A percentile compares a stretch with the other conserved stretches of the same genome.
Conservation (phyloP, 2,329 filamentous ascomycete species). For the Domatiomyces catenatus region DNA sequence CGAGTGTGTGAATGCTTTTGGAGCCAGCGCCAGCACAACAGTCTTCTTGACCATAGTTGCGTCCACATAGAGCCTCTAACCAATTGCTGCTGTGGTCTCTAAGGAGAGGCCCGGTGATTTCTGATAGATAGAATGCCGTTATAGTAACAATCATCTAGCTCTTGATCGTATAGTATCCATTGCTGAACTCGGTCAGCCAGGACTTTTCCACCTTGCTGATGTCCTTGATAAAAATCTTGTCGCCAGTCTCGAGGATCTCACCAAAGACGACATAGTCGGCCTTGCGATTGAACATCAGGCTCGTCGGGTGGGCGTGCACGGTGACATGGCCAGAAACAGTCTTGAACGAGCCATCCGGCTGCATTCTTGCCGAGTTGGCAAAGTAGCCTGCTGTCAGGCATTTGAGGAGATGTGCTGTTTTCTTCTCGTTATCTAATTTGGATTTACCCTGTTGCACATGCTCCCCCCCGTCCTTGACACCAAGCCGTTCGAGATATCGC, state of each 20-base stretch:
- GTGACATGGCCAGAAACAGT: conserved; percentile 67
- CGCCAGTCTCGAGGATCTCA: conserved; percentile 75
- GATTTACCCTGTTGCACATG: conserved; percentile 12
- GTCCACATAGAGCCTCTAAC: not conserved
- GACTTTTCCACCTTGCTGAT: conserved; percentile 82
- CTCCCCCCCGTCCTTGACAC: conserved; percentile 52
- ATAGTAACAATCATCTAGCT: not conserved
- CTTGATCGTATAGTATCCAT: conserved; percentile 51
- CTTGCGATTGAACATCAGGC: conserved; percentile 89
- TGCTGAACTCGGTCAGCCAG: conserved; percentile 84
- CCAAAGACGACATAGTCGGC: conserved; percentile 94
- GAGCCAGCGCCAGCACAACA: too few species aligned
- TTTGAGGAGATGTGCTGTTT: conserved; percentile 60
- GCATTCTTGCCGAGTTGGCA: conserved; percentile 84
- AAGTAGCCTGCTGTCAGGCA: conserved; percentile 87
- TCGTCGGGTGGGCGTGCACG: conserved; percentile 79
- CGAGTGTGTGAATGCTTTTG: too few species aligned
- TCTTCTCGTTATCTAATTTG: conserved; percentile 23
- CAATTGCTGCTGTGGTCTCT: not conserved
- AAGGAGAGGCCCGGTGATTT: too few species aligned
- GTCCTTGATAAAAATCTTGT: conserved; percentile 81
- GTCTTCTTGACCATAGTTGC: too few species aligned
- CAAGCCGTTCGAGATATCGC: conserved; percentile 74
- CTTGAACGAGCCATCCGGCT: conserved; percentile 75
- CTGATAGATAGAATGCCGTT: not conserved